These are phyloP conservation scores for Amaranthus palmeri DNA, from an alignment of 148 eudicot genomes.

Conservation along the genomic window DNA sequence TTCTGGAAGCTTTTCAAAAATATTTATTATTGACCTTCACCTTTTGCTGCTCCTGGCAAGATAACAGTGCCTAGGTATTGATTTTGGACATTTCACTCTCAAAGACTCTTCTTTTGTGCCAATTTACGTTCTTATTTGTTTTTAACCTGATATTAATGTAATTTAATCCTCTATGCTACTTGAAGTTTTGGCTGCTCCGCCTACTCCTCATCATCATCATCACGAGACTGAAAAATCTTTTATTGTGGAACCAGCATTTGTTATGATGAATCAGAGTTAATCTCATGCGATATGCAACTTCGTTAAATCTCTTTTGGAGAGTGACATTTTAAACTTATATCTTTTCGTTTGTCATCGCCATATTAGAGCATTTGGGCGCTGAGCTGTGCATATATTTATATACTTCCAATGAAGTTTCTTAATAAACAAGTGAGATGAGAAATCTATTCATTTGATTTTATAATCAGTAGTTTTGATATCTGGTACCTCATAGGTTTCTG, in stretches of 20 bases:
- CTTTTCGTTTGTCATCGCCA: background rate
- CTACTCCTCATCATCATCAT: background rate
- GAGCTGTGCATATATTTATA: background rate
- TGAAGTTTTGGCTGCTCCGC: too few relatives aligned
- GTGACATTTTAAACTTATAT: too few relatives aligned
- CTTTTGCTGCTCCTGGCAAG: background rate
- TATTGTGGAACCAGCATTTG: background rate
- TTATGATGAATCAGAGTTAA: background rate
- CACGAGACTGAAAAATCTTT: background rate
- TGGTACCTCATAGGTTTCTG: background rate
- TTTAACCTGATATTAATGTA: too few relatives aligned
- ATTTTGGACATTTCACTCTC: too few relatives aligned
- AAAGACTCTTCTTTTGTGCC: too few relatives aligned
- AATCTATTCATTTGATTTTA: background rate
- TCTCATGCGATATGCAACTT: background rate
- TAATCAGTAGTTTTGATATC: background rate
- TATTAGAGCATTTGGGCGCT: background rate
- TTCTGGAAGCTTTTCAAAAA: background rate
- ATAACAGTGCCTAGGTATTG: background rate
- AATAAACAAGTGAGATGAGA: background rate
- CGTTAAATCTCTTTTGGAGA: background rate
- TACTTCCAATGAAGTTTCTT: background rate
- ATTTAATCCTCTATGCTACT: too few relatives aligned
- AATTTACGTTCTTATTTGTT: too few relatives aligned
- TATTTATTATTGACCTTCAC: background rate